Percentiles rank a stretch among this genome's conserved stretches.
phyloP scores from a whole-genome alignment of 2,329 filamentous ascomycete genomes.

The Pyrenophora graminea region DNA sequence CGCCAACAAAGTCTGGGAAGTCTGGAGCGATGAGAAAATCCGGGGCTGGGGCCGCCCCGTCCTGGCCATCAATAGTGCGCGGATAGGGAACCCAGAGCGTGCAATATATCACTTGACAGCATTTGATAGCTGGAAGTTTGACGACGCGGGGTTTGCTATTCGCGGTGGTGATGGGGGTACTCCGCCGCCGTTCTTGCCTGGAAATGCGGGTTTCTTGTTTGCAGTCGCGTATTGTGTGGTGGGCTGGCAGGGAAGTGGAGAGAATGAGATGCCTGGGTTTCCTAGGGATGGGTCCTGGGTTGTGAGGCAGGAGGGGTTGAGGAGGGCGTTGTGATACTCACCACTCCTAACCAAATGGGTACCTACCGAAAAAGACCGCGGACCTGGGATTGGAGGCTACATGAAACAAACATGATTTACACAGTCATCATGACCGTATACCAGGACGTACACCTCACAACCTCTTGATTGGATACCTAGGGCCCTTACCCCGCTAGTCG shows the following conservation, averaged over 20 bases:
- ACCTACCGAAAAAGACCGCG: background rate
- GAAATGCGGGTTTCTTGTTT: constrained; percentile 54
- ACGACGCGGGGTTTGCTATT: constrained; percentile 58
- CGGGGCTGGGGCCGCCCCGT: constrained; percentile 40
- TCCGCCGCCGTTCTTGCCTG: constrained; percentile 62
- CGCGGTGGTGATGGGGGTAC: constrained; percentile 57
- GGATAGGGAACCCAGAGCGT: constrained; percentile 28
- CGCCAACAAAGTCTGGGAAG: constrained; percentile 29
- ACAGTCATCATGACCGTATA: background rate
- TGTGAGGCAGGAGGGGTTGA: constrained; percentile 30
- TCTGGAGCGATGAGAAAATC: constrained; percentile 37
- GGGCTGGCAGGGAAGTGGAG: constrained; percentile 56
- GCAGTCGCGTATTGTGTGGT: constrained; percentile 60
- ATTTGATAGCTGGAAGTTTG: constrained; percentile 58
- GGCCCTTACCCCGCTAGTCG: background rate
- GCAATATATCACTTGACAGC: constrained; percentile 50
- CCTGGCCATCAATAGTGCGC: constrained; percentile 36
- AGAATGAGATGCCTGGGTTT: constrained; percentile 37
- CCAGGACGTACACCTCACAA: background rate
- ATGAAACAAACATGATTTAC: background rate
- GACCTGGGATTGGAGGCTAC: background rate
- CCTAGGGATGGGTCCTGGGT: constrained; percentile 26
- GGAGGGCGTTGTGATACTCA: constrained; percentile 18
- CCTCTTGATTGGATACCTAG: background rate
- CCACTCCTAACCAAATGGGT: no score